phyloP scores from a whole-genome alignment of 1,284 basidiomycete species.

The Ganoderma lucidum region DNA sequence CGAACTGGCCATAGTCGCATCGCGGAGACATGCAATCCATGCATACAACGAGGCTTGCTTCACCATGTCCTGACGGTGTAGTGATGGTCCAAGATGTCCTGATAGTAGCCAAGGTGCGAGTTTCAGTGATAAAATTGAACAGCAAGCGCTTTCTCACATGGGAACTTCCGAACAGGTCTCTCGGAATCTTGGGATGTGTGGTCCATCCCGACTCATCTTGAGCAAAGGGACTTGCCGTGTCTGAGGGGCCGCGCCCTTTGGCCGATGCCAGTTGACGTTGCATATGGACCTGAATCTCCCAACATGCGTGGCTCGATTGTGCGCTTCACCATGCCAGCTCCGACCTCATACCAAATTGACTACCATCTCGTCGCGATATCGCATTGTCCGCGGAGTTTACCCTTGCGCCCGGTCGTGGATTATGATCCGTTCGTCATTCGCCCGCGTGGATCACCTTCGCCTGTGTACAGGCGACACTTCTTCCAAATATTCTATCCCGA shows the following conservation, averaged over 20 bases:
- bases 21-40: neutral
- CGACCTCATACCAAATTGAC: neutral
- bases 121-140: neutral
- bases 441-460: neutral
- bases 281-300: neutral
- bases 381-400: neutral
- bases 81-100: neutral
- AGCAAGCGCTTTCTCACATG: conserved; percentile 1
- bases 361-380: neutral
- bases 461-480: neutral
- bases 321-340: neutral
- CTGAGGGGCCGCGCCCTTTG: neutral
- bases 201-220: neutral
- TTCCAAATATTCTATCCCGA: too few species aligned
- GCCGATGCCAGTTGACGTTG: neutral
- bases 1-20: neutral
- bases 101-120: neutral
- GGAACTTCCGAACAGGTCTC: neutral
- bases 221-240: neutral
- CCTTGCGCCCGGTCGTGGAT: neutral
- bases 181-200: neutral
- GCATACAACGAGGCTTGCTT: neutral
- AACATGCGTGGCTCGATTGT: neutral
- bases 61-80: neutral
- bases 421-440: neutral